Base-by-base conservation (phyloP, 306 rosid genomes). In the Prunus padus region DNA sequence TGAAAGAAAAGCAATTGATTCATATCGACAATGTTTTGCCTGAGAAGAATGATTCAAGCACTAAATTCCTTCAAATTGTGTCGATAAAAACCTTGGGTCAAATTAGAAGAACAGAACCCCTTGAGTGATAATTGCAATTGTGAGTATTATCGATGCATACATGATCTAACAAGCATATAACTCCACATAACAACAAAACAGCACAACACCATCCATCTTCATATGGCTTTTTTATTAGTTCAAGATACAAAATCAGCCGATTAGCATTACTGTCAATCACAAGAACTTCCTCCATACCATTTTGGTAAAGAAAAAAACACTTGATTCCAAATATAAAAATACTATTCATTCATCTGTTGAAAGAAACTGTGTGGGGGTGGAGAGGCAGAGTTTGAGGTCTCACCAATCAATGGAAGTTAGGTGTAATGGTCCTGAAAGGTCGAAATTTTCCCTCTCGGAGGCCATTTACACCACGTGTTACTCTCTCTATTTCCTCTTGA, bases 351-450 rank as follows among this genome's bases (percentile, higher is more conserved):
- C n/a, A 20, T 11, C 37, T 28, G 6, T 23, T 5, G 4, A 42
- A 11, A n/a, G 45, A 11, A 67, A 22, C 1, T 8, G 65, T 15
- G 11, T 1, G 5, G 9, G 4, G 8, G 8, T 10, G 25, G 31
- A 3, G 12, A 37, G 42, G 42, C 42, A 37, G 42, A 37, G 14
- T 75, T 56, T 45, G 25, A 70, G 73, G 44, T 50, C 87, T 86
- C 77, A 95, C 99, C 97, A 95, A 81, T 92, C 84, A 25, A 95
- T 80, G 63, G 59, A 80, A 74, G 96, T 87, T 55, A 95, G 69
- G 75, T 89, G 93, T 66, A 87, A 89, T 68, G 98, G 97, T 75
- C 98, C 99, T 45, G 87, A 80, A 84, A 84, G 92, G 77, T 84
- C 83, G 83, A 92, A 92, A 74, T 47, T 16, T 37, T 95, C 91